Conservation (phyloP, 2,329 filamentous ascomycete species). For the Botrytis hyacinthi region DNA sequence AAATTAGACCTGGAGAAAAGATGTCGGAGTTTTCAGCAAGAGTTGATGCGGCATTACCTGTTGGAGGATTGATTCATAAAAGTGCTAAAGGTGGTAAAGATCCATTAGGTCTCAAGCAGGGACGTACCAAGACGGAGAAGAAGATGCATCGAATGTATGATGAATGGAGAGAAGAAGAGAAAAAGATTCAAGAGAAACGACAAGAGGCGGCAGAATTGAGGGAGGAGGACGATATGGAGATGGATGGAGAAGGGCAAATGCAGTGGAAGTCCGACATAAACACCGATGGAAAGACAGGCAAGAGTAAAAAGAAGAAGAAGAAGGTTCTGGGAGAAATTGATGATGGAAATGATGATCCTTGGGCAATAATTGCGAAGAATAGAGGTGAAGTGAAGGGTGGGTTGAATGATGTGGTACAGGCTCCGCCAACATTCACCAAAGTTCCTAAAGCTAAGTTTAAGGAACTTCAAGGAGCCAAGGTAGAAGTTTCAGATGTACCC, state of each 20-base stretch:
- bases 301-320: slow-evolving; percentile 34
- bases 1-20: slow-evolving; percentile 79
- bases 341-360: slow-evolving; percentile 40
- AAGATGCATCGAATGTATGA: slow-evolving; percentile 78
- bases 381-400: slow-evolving; percentile 34
- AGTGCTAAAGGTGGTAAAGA: slow-evolving; percentile 59
- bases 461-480: slow-evolving; percentile 57
- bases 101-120: slow-evolving; percentile 62
- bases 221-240: slow-evolving; percentile 36
- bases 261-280: slow-evolving; percentile 62
- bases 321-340: slow-evolving; percentile 46
- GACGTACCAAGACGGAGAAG: slow-evolving; percentile 78
- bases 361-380: slow-evolving; percentile 35
- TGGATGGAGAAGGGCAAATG: slow-evolving; percentile 40
- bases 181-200: slow-evolving; percentile 44
- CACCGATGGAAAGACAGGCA: slow-evolving; percentile 31
- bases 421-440: slow-evolving; percentile 38
- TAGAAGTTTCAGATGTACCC: slow-evolving; percentile 67
- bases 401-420: slow-evolving; percentile 42
- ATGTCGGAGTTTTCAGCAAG: slow-evolving; percentile 77
- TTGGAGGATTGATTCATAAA: slow-evolving; percentile 67
- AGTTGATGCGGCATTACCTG: slow-evolving; percentile 79
- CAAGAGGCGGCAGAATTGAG: slow-evolving; percentile 35
- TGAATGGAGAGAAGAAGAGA: slow-evolving; percentile 70
- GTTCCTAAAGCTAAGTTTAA: slow-evolving; percentile 39